Percentiles rank a stretch among this genome's conserved stretches.
Conservation (phyloP, 768 basidiomycete genomes). For the Tephrocybe sp. region DNA sequence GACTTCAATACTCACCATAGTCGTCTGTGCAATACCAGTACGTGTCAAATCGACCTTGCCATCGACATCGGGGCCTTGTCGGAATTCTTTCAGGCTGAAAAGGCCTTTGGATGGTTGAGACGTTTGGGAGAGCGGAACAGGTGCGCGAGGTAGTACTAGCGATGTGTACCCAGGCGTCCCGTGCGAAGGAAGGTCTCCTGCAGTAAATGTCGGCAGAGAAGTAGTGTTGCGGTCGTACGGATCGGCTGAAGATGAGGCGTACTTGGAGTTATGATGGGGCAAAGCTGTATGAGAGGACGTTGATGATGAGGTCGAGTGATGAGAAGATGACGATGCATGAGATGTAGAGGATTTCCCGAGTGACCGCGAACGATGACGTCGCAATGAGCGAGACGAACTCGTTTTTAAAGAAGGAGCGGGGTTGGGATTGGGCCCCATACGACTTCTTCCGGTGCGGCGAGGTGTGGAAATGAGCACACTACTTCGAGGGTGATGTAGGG, state of each 20-base stretch:
- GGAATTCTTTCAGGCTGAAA: slow-evolving; percentile 6
- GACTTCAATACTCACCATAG: slow-evolving; percentile 86
- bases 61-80: slow-evolving; percentile 25
- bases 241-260: slow-evolving; percentile 22
- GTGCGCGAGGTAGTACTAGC: slow-evolving; percentile 52
- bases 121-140: slow-evolving; percentile 29
- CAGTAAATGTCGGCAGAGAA: slow-evolving; percentile 22
- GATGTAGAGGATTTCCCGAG: slow-evolving; percentile 11
- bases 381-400: slow-evolving; percentile 5
- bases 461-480: slow-evolving; percentile 21
- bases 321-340: slow-evolving; percentile 11
- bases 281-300: slow-evolving; percentile 8
- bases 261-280: slow-evolving; percentile 12
- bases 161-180: slow-evolving; percentile 58
- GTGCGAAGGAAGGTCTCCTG: slow-evolving; percentile 42
- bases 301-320: slow-evolving; percentile 5
- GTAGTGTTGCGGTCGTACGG: slow-evolving; percentile 18
- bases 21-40: slow-evolving; percentile 78
- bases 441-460: slow-evolving; percentile 11
- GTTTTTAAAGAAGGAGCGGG: slow-evolving; percentile 3
- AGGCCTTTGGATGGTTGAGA: slow-evolving; percentile 16
- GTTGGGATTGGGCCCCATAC: slow-evolving; percentile 10
- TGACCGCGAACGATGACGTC: slow-evolving; percentile 18
- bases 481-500: slow-evolving; percentile 16
- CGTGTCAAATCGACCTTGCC: slow-evolving; percentile 70